Percentiles rank a stretch among this genome's conserved stretches.
These are phyloP conservation scores for Aspergillus sergii DNA, from an alignment of 2,329 filamentous ascomycete genomes.

Conservation along the genomic window DNA sequence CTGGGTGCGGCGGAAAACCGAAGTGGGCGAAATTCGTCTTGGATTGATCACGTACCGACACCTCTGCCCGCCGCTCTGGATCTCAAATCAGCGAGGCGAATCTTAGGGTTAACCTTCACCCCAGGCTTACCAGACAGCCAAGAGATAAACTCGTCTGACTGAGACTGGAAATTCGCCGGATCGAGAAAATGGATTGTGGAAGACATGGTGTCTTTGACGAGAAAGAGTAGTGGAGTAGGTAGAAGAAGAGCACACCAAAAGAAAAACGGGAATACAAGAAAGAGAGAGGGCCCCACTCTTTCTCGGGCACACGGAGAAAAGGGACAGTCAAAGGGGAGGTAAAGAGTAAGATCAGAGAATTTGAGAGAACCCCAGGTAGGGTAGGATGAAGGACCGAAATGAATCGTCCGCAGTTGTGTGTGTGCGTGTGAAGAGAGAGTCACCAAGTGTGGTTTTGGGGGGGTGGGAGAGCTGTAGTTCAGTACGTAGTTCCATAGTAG, in stretches of 20 bases:
- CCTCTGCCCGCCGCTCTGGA: slow-evolving; percentile 61
- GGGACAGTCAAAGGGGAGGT: slow-evolving; percentile 6
- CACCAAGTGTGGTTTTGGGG: not conserved
- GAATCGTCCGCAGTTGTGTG: not conserved
- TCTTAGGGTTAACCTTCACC: slow-evolving; percentile 60
- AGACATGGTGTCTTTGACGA: slow-evolving; percentile 33
- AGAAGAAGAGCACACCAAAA: slow-evolving; percentile 14
- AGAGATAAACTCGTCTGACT: slow-evolving; percentile 55
- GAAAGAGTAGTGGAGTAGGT: slow-evolving; percentile 9
- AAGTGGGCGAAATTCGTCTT: slow-evolving; percentile 23
- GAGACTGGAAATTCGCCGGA: slow-evolving; percentile 44
- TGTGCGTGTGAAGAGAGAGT: slow-evolving; percentile 1
- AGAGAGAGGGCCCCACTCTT: not conserved
- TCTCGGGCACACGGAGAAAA: not conserved
- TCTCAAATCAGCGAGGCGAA: slow-evolving; percentile 61
- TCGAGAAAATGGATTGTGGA: slow-evolving; percentile 38
- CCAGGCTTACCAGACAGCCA: slow-evolving; percentile 59
- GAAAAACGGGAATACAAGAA: slow-evolving; percentile 11
- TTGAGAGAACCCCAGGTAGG: not conserved
- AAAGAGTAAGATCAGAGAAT: not conserved
- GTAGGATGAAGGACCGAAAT: not conserved
- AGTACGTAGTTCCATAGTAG: slow-evolving; percentile 1
- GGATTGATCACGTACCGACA: slow-evolving; percentile 56
- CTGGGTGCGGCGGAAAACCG: slow-evolving; percentile 13
- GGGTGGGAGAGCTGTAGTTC: not conserved